Evolutionary conservation across 768 basidiomycete species (phyloP), one percentile per base, ranked within the genome.

Genomic region (Boletus rex-veris): DNA sequence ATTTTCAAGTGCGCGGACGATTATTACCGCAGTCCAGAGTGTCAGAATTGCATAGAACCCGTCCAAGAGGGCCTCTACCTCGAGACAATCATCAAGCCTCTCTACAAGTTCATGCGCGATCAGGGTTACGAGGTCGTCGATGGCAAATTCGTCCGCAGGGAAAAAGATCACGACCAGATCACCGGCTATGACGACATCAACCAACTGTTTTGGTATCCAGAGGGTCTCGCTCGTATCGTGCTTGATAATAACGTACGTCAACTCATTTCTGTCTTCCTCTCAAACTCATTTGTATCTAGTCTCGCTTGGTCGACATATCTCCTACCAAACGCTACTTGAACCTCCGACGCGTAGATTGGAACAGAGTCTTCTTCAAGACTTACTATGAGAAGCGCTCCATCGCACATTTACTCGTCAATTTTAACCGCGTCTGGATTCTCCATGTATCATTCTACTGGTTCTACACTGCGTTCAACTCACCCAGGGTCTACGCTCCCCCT

Each of bases 181-280:
- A 94, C 98, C 62, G 97, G 97, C n/a, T 99, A 99, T 68, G 97
- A 99, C 70, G 97, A 99, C 69, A 92, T 99, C 75, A 99, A 99
- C 70, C 97, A 99, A 66, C 77, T 98, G 21, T 99, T 99, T 75
- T 99, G 97, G 97, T 99, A 98, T 70, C 97, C 97, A 3, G 97
- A 99, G 70, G 97, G 97, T 47, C 80, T 99, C 49, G 89, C 92
- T 1, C 88, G 91, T 62, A 98, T 99, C 61, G 85, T 93, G 14
- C 80, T 98, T 30, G 79, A 76, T 35, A 93, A 98, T 70, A 90
- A 89, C 64, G 92, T 94, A 61, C 52, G 83, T 73, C 16, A 6
- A 0, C 21, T 28, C 31, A 0, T 18, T 7, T 1, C 3, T 30
- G 8, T 46, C 19, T 19, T 47, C 5, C 26, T 7, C 46, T 2